These are phyloP conservation scores for Podaxis carcinomalis DNA, from an alignment of 768 basidiomycete species.

Conservation along the genomic window DNA sequence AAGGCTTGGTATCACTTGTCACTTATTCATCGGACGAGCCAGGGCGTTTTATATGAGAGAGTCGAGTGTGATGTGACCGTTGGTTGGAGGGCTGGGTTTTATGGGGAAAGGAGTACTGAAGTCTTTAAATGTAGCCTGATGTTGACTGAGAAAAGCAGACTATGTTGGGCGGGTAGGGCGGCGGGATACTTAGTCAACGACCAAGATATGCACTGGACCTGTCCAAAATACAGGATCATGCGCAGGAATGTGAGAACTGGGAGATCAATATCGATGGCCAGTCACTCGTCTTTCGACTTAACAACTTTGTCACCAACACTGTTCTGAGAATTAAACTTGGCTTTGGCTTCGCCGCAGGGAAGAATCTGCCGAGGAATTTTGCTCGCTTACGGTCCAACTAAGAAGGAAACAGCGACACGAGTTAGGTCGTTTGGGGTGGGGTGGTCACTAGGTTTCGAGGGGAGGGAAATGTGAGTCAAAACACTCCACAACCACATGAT, in stretches of 20 bases:
- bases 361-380: not conserved
- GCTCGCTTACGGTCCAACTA: not conserved
- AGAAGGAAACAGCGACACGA: not conserved
- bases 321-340: not conserved
- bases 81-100: not conserved
- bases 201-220: not conserved
- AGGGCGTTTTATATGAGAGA: too few relatives aligned
- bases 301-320: not conserved
- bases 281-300: not conserved
- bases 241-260: not conserved
- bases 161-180: not conserved
- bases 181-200: not conserved
- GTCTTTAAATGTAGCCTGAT: not conserved
- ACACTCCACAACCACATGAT: not conserved
- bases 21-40: too few relatives aligned
- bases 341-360: not conserved
- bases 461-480: not conserved
- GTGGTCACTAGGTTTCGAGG: not conserved
- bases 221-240: not conserved
- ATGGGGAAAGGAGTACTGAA: not conserved
- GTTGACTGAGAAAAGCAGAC: not conserved
- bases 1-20: not conserved
- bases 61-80: too few relatives aligned
- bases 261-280: not conserved
- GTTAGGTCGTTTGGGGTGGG: not conserved